phyloP scores from a whole-genome alignment of 179 eudicot genomes.

The Vitellaria paradoxa region DNA sequence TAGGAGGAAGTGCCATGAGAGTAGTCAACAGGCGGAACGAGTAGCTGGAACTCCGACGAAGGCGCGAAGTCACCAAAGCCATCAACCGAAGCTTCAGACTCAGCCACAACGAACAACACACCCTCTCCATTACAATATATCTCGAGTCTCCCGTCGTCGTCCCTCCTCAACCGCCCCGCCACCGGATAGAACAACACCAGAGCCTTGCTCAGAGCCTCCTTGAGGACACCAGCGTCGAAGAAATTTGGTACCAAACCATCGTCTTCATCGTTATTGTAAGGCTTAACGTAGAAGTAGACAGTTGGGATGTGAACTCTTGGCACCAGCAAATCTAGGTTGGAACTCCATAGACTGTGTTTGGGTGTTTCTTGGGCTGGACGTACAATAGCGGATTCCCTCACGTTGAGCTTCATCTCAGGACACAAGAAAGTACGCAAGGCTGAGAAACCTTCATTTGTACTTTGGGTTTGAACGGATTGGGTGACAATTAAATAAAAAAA shows the following conservation, averaged over 20 bases:
- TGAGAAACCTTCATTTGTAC: too few relatives aligned
- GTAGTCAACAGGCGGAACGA: not conserved
- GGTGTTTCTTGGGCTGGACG: slow-evolving; percentile 1
- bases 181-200: slow-evolving; percentile 25
- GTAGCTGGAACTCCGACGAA: not conserved
- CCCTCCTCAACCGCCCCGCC: slow-evolving; percentile 20
- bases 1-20: too few relatives aligned
- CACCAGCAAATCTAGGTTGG: not conserved
- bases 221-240: slow-evolving; percentile 23
- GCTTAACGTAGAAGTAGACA: not conserved
- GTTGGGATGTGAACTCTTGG: not conserved
- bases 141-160: slow-evolving; percentile 9
- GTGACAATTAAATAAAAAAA: too few relatives aligned
- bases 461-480: too few relatives aligned
- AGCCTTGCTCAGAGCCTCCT: slow-evolving; percentile 23
- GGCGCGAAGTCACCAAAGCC: slow-evolving; percentile 2
- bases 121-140: not conserved
- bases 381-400: not conserved
- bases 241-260: not conserved
- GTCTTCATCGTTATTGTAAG: too few relatives aligned
- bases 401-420: not conserved
- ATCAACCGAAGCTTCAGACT: not conserved
- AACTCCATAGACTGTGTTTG: not conserved
- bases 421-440: too few relatives aligned
- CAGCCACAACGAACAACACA: not conserved